Percentiles rank a stretch among this genome's conserved stretches.
Conservation (phyloP, 768 basidiomycete species). For the Rhizopogon sp. region DNA sequence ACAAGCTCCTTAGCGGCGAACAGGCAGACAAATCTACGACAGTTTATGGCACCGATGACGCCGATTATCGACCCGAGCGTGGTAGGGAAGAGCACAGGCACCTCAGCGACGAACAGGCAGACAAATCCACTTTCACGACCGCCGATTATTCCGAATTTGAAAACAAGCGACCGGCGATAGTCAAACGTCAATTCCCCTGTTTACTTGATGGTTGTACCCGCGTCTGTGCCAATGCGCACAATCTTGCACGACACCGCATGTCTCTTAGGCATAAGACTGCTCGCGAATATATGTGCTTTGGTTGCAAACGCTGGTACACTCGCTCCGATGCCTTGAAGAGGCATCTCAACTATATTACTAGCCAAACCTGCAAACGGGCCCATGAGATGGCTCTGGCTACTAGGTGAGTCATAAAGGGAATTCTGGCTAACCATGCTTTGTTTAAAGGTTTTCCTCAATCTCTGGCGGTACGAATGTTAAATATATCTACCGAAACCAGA, state of each 20-base stretch:
- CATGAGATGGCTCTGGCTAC: constrained; percentile 13
- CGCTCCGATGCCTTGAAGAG: constrained; percentile 28
- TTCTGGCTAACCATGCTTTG: too few relatives aligned
- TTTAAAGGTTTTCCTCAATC: background rate
- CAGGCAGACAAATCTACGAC: background rate
- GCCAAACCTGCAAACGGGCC: constrained; percentile 18
- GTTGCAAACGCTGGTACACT: constrained; percentile 24
- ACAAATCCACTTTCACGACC: background rate
- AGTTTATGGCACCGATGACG: too few relatives aligned
- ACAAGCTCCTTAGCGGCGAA: constrained; percentile 1
- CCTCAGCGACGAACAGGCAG: constrained; percentile 1
- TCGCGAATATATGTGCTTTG: constrained; percentile 18
- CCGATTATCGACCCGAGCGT: background rate
- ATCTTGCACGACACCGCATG: constrained; percentile 23
- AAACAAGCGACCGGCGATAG: background rate
- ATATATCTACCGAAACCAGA: background rate
- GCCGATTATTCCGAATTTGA: background rate
- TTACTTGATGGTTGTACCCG: constrained; percentile 18
- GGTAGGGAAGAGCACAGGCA: background rate
- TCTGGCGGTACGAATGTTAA: background rate
- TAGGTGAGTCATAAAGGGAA: background rate
- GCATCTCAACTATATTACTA: constrained; percentile 21
- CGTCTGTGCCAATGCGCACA: constrained; percentile 22
- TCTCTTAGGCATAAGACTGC: constrained; percentile 21
- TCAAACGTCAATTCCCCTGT: constrained; percentile 16